Evolutionary conservation across 352 stramenopile species (phyloP), one percentile per base, ranked within the genome.

Genomic region (Phytophthora pisi): DNA sequence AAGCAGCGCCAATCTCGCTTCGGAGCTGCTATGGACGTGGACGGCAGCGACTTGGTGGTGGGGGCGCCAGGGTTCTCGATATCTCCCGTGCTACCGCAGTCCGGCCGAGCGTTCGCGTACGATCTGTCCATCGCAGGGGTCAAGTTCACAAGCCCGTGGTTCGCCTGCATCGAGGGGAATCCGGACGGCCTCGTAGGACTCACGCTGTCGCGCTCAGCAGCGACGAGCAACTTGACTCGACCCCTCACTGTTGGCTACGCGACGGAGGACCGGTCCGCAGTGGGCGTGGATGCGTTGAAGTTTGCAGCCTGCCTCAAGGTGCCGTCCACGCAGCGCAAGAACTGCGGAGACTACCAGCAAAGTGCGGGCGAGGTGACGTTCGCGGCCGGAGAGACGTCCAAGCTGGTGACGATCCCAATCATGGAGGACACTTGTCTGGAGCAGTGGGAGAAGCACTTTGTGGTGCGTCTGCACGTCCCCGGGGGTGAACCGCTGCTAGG

Each of bases 391-490:
- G 90, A 97, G 52, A 90, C 77, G 6, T 87, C 88, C 51, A 91
- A 91, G 28, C 82, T 95, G 51, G 89, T 99, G 61, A 86, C 84
- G 11, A 81, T 98, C 26, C 78, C 84, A n/a, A 91, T 98, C 38
- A 92, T 98, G 53, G 94, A 99, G 64, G 96, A 99, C 74, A 78
- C 80, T 24, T 99, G 96, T 74, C 82, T 85, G 43, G 95, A 98
- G 66, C 75, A 66, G 24, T 84, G 89, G 68, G 72, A 91, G 11
- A 87, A 98, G 71, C 97, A 96, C 64, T 93, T 98, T 46, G 77
- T 97, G 43, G 78, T 99, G 23, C 95, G 90, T 0, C 76, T 99
- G 20, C 89, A 97, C 53, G 84, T 98, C 18, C 89, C 95, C 16
- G 97, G 97, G 0, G 94, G 91, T 3, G 90, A 95, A 18, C 74